phyloP scores from a whole-genome alignment of 2,329 filamentous ascomycete species.

The Coniochaeta sp. region DNA sequence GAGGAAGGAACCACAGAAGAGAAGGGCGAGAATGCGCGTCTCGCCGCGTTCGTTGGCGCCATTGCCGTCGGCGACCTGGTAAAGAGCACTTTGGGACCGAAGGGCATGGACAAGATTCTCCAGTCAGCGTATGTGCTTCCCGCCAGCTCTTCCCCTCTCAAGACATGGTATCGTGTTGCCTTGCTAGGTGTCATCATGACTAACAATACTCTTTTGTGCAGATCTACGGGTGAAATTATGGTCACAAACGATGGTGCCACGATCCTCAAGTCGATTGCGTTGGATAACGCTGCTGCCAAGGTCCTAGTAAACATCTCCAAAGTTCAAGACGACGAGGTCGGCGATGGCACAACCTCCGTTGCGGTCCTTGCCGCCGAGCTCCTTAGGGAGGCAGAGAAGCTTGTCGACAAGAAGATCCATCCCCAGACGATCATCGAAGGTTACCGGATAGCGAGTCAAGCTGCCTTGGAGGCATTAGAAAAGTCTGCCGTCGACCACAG shows the following conservation, averaged over 20 bases:
- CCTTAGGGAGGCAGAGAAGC: slow-evolving; percentile 90
- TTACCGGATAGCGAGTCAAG: slow-evolving; percentile 91
- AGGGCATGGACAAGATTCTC: slow-evolving; percentile 98
- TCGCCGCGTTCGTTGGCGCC: slow-evolving; percentile 95
- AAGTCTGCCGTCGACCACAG: slow-evolving; percentile 85
- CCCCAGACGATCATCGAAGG: slow-evolving; percentile 99
- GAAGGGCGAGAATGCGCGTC: slow-evolving; percentile 98
- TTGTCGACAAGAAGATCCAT: slow-evolving; percentile 97
- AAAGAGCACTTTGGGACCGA: slow-evolving; percentile 93
- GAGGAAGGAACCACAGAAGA: slow-evolving; percentile 94
- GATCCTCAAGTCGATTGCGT: slow-evolving; percentile 94
- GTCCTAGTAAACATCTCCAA: slow-evolving; percentile 99
- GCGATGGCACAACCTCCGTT: slow-evolving; percentile 97
- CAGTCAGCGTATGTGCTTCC: slow-evolving; percentile 73
- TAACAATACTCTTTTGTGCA: slow-evolving; percentile 24
- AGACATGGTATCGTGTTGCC: neutral
- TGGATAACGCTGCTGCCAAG: slow-evolving; percentile 97
- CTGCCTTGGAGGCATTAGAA: slow-evolving; percentile 77
- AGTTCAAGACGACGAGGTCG: slow-evolving; percentile 97
- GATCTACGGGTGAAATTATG: slow-evolving; percentile 93
- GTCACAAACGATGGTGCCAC: slow-evolving; percentile 98
- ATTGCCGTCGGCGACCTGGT: slow-evolving; percentile 97
- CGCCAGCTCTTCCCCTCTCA: neutral
- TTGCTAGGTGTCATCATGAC: neutral
- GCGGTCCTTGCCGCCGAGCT: slow-evolving; percentile 92